These are phyloP conservation scores for Maudiozyma serrabonitensis DNA, from an alignment of 805 yeast genomes.

Conservation along the genomic window DNA sequence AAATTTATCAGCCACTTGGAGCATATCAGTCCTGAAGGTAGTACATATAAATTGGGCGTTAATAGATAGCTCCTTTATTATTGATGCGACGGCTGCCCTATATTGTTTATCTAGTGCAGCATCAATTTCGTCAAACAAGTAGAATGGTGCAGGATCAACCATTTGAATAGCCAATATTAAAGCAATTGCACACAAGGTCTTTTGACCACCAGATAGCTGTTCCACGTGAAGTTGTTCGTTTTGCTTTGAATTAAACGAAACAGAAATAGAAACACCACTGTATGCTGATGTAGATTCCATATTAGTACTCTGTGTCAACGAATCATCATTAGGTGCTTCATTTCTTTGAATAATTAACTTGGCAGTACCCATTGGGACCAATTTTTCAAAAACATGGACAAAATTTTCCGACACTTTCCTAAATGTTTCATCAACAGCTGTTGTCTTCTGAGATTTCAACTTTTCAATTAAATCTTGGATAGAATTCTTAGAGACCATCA, in stretches of 20 bases:
- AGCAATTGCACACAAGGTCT: slow-evolving; percentile 92
- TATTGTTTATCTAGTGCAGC: slow-evolving; percentile 92
- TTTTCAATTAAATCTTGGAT: slow-evolving; percentile 62
- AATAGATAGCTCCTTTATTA: slow-evolving; percentile 55
- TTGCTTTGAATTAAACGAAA: slow-evolving; percentile 76
- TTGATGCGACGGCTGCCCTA: slow-evolving; percentile 72
- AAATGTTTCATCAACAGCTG: slow-evolving; percentile 73
- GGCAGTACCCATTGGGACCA: slow-evolving; percentile 82
- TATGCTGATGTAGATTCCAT: slow-evolving; percentile 33
- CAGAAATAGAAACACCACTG: slow-evolving; percentile 75
- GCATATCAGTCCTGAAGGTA: slow-evolving; percentile 89
- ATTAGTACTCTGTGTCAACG: slow-evolving; percentile 10
- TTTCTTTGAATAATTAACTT: slow-evolving; percentile 51
- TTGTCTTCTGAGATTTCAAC: slow-evolving; percentile 68
- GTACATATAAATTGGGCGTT: slow-evolving; percentile 91
- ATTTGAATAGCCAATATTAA: slow-evolving; percentile 86
- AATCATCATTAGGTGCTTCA: slow-evolving; percentile 17
- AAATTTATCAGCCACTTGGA: slow-evolving; percentile 75
- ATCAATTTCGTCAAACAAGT: slow-evolving; percentile 91
- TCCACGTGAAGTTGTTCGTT: slow-evolving; percentile 84
- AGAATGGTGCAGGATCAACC: slow-evolving; percentile 96
- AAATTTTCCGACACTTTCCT: slow-evolving; percentile 67
- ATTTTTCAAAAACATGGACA: slow-evolving; percentile 58
- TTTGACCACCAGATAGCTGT: slow-evolving; percentile 94
- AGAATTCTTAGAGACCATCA: slow-evolving; percentile 59